phyloP scores from a whole-genome alignment of 2,329 filamentous ascomycete genomes.

The Aspergillus fischeri region DNA sequence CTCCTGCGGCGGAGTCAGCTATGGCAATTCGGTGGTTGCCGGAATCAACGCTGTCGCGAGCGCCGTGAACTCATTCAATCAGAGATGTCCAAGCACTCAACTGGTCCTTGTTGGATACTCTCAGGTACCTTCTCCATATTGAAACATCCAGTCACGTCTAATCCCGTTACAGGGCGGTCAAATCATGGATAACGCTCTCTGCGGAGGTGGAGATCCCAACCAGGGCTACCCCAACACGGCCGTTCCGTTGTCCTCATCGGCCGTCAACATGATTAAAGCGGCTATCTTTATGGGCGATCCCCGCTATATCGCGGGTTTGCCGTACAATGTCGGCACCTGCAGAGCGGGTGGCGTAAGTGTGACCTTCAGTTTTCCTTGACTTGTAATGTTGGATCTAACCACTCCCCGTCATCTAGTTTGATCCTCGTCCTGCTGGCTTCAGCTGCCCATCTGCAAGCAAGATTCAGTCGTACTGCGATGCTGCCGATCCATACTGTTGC shows the following conservation, averaged over 20 bases:
- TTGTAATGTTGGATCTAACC: not conserved
- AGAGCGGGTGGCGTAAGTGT: conserved; percentile 53
- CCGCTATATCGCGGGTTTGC: conserved; percentile 51
- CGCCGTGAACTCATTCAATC: conserved; percentile 57
- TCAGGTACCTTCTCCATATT: conserved; percentile 42
- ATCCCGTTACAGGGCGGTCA: conserved; percentile 49
- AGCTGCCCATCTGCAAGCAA: conserved; percentile 53
- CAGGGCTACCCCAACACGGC: conserved; percentile 46
- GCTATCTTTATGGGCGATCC: conserved; percentile 65
- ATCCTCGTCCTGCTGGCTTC: conserved; percentile 56
- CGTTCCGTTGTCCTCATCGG: conserved; percentile 42
- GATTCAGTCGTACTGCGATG: conserved; percentile 64
- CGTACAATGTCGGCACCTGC: conserved; percentile 62
- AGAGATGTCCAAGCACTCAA: conserved; percentile 53
- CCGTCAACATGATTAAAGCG: conserved; percentile 56
- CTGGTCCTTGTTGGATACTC: conserved; percentile 62
- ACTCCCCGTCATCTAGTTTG: conserved; percentile 46
- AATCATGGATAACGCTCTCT: conserved; percentile 60
- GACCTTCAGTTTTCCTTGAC: not conserved
- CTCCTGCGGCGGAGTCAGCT: conserved; percentile 56
- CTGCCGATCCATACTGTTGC: conserved; percentile 63
- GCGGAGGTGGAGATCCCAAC: conserved; percentile 52
- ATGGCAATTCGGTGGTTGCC: conserved; percentile 55
- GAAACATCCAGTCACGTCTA: not conserved
- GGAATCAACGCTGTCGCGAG: conserved; percentile 57